Base-by-base conservation (phyloP, 805 yeast species). In the Lachancea nothofagi region DNA sequence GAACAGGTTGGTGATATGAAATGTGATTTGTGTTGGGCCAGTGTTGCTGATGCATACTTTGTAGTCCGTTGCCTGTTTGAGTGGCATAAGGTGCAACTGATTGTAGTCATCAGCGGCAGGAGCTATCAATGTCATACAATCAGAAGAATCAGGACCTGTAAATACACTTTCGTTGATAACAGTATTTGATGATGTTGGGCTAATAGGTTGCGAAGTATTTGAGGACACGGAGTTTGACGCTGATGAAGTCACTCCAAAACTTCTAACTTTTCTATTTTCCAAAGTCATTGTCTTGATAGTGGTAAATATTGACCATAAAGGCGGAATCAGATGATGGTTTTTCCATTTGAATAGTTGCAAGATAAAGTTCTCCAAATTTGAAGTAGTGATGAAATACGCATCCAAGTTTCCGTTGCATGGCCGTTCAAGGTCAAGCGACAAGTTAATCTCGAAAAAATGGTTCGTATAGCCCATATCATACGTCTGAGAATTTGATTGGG, bases 251-350 rank as follows among this genome's bases (percentile, higher is more conserved):
- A 20, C 30, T 27, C 25, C 27, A 23, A 39, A 39, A 66, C 20
- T 77, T 70, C 24, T 72, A 58, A 53, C 65, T 68, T 28, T 72
- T 54, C 50, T 71, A 70, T 46, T 66, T 69, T 46, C 73, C 56
- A 24, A 64, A 52, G 46, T 65, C 69, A 75, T 73, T 1, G 78
- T 70, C 47, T 68, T 70, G 8, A 72, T 59, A 1, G 78, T 76
- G 19, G 73, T 69, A 1, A 75, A 54, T 33, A 75, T 65, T 0
- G 75, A 61, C 81, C 81, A 76, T 3, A 75, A 42, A 2, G 80
- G 80, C 45, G 77, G 77, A 18, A 58, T 48, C 20, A 51, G 29
- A 35, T 48, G 53, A 28, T 49, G 54, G 31, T 50, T 56, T 28
- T 50, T 55, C 41, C 55, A 47, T 22, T 49, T 54, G 31, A 59